Evolutionary conservation across 129 eudicot genomes (phyloP), one percentile per base, ranked within the genome.

Genomic region (Calendula officinalis): DNA sequence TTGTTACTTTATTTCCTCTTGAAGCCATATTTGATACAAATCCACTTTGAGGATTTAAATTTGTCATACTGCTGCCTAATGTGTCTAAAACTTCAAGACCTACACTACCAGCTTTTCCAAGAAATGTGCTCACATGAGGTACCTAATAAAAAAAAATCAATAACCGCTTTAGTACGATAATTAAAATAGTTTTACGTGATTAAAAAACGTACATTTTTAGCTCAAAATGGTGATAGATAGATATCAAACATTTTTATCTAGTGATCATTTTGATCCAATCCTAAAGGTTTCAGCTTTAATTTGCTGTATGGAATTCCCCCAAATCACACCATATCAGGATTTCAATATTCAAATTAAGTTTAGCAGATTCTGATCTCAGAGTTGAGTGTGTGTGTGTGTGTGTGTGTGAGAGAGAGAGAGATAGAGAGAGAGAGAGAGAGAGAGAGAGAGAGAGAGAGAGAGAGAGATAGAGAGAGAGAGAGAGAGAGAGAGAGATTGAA

Each of bases 11-110:
- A 52, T 76, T 85, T 56, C 87, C 94, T 60, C 86, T 80, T n/a
- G 91, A 80, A 61, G 86, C 81, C 79, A 83, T 73, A 47, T 94
- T 89, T 5, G 89, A 78, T 56, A 80, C 78, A 70, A 92, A 92
- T 49, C 96, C 99, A 73, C 96, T 78, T 32, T 68, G 62, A 4
- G 82, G 65, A 54, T 86, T 90, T 72, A 90, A 70, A 67, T 80
- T 90, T 5, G 92, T 64, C 95, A 90, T 84, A 75, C 95, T 84
- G 60, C 97, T 90, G 14, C 97, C 95, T 5, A 90, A 68, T 35
- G 92, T 84, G 60, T 90, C 97, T 7, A 90, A 53, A 8, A 90
- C 92, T 67, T 90, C 95, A 37, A 90, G 81, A 48, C 95, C 89
- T 34, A 78, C 92, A 39, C 55, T 79, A 61, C 97, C 91, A 44